These are phyloP conservation scores for Wickerhamomyces alni DNA, from an alignment of 805 yeast species.

Conservation along the genomic window DNA sequence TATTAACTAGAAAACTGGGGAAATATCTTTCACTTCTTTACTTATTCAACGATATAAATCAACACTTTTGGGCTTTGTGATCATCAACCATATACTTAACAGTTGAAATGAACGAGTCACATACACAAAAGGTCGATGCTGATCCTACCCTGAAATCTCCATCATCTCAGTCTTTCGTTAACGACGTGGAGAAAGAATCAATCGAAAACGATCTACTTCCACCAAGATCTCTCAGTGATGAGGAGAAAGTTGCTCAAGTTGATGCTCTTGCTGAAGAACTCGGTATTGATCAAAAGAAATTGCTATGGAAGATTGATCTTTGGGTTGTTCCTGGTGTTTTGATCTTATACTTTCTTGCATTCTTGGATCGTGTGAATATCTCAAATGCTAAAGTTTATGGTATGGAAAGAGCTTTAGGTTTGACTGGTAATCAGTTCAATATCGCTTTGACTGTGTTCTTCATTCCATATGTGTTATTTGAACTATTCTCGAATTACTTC, in stretches of 20 bases:
- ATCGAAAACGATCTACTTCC: not conserved
- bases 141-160: no score
- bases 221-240: not conserved
- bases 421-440: conserved; percentile 31
- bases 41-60: no score
- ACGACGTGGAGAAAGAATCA: not conserved
- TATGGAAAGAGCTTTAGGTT: conserved; percentile 28
- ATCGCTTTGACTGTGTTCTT: conserved; percentile 38
- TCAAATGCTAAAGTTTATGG: conserved; percentile 54
- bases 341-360: conserved; percentile 35
- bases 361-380: conserved; percentile 47
- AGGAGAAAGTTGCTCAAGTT: not conserved
- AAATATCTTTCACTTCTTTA: no score
- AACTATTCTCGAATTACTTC: conserved; percentile 28
- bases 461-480: conserved; percentile 33
- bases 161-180: not conserved
- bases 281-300: not conserved
- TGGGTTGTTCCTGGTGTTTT: conserved; percentile 35
- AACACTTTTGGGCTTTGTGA: no score
- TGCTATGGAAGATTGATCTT: conserved; percentile 29
- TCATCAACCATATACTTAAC: no score
- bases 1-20: no score
- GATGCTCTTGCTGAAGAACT: not conserved
- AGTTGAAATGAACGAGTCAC: no score
- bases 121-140: no score